Base-by-base conservation (phyloP, 225 moss, liverwort and hornwort species). In the Sphagnum tenellum region DNA sequence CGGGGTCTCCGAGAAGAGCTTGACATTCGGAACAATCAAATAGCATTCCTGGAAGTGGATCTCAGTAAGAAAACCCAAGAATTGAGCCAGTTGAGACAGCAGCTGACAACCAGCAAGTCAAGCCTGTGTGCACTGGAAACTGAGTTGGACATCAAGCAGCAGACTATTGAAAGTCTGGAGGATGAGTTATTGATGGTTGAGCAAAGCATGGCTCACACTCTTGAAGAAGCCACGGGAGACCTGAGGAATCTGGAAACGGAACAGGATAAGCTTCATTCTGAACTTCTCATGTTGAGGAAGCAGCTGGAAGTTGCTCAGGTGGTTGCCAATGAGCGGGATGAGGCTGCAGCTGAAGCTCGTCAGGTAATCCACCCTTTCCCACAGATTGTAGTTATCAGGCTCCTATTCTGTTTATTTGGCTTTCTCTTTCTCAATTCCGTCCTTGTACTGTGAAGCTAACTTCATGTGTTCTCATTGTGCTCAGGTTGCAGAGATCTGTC, bases 281-380 rank as follows among this genome's bases (percentile, higher is more conserved):
- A 96, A 53, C 48, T 88, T 50, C 80, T 90, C 57, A 81, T 89
- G 45, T 67, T 96, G 14, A 77, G 70, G 5, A 84, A 87, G 78
- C 88, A 96, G 78, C 79, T 96, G 52, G 89, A 89, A 68, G 81
- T 85, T 88, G 78, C 79, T 12, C 86, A 88, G 47, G 71, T 67
- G 48, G 70, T 76, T 49, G 81, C 77, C 9, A 82, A 89, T 57
- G 86, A 89, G 67, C 88, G 78, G 59, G 85, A 88, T 48, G 62
- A 73, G 11, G 59, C 80, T 68, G 83, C 89, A 62, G 71, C 86
- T 55, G 90, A 93, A 76, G 89, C 90, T 57, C 92, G 79, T 49
- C 83, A 87, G 90, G 96, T 98, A 71, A 6, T 44, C 9, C 9
- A 44, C 14, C 44, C 4, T 14, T 8, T 44, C 66, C 29, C 29